Conservation (phyloP, 2,329 filamentous ascomycete species). For the Aquanectria penicillioides region DNA sequence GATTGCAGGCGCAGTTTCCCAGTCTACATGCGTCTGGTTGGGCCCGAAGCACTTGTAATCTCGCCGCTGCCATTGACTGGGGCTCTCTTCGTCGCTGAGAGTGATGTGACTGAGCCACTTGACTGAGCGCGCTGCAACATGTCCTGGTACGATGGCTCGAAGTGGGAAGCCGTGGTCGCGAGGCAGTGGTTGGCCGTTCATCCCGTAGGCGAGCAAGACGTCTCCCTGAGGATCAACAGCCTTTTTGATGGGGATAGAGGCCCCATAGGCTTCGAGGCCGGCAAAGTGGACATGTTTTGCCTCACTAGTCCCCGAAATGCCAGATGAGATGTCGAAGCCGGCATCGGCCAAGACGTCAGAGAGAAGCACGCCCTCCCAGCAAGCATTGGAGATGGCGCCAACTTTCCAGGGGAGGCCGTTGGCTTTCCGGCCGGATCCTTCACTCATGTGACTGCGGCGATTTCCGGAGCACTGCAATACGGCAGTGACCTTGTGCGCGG, state of each 20-base stretch:
- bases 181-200: slow-evolving; percentile 72
- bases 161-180: slow-evolving; percentile 74
- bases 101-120: slow-evolving; percentile 75
- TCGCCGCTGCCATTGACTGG: slow-evolving; percentile 71
- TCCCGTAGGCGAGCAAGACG: slow-evolving; percentile 72
- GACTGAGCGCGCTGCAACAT: slow-evolving; percentile 73
- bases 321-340: slow-evolving; percentile 56
- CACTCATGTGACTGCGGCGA: slow-evolving; percentile 67
- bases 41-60: slow-evolving; percentile 78
- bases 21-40: slow-evolving; percentile 68
- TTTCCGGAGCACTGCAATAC: slow-evolving; percentile 71
- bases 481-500: slow-evolving; percentile 61
- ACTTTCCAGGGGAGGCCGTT: slow-evolving; percentile 69
- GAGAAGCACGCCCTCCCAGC: slow-evolving; percentile 67
- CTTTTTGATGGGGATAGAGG: slow-evolving; percentile 69
- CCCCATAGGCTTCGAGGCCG: slow-evolving; percentile 68
- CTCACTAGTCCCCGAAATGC: slow-evolving; percentile 48
- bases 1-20: slow-evolving; percentile 70
- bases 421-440: slow-evolving; percentile 53
- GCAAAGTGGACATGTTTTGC: slow-evolving; percentile 66
- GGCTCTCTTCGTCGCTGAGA: slow-evolving; percentile 72
- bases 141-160: slow-evolving; percentile 70
- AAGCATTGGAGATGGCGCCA: slow-evolving; percentile 69
- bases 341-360: slow-evolving; percentile 66
- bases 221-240: slow-evolving; percentile 69